phyloP scores from a whole-genome alignment of 2,329 filamentous ascomycete genomes.

The Microsporum canis region DNA sequence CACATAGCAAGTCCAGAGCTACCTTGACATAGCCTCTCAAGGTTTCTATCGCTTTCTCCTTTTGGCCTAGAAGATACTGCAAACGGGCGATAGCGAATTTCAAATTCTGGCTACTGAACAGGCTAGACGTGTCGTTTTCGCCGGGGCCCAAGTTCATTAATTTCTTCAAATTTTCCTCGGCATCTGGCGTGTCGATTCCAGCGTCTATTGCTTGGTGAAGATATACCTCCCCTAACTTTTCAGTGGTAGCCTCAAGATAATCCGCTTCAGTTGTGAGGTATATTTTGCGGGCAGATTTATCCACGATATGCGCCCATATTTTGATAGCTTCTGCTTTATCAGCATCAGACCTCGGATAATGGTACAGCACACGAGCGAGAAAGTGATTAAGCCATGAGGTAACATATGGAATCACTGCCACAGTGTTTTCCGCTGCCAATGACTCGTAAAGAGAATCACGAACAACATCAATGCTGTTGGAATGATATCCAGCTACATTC shows the following conservation, averaged over 20 bases:
- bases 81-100: slow-evolving; percentile 9
- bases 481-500: slow-evolving; percentile 4
- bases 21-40: slow-evolving; percentile 17
- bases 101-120: background rate
- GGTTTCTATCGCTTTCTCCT: slow-evolving; percentile 15
- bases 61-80: slow-evolving; percentile 15
- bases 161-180: slow-evolving; percentile 9
- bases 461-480: slow-evolving; percentile 5
- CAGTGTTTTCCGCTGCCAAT: slow-evolving; percentile 8
- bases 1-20: slow-evolving; percentile 21
- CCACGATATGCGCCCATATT: slow-evolving; percentile 12
- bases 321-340: slow-evolving; percentile 8
- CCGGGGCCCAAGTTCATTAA: slow-evolving; percentile 7
- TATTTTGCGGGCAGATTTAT: slow-evolving; percentile 1
- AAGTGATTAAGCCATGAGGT: slow-evolving; percentile 9
- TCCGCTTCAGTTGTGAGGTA: background rate
- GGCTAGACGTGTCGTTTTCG: background rate
- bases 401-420: background rate
- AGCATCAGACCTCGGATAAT: slow-evolving; percentile 6
- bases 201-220: slow-evolving; percentile 11
- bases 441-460: slow-evolving; percentile 9
- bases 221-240: slow-evolving; percentile 10
- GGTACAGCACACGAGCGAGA: slow-evolving; percentile 7
- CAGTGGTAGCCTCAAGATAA: slow-evolving; percentile 1
- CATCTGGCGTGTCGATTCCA: slow-evolving; percentile 5